Base-by-base conservation (phyloP, 1,284 basidiomycete species). In the Puccinia brachypodii region DNA sequence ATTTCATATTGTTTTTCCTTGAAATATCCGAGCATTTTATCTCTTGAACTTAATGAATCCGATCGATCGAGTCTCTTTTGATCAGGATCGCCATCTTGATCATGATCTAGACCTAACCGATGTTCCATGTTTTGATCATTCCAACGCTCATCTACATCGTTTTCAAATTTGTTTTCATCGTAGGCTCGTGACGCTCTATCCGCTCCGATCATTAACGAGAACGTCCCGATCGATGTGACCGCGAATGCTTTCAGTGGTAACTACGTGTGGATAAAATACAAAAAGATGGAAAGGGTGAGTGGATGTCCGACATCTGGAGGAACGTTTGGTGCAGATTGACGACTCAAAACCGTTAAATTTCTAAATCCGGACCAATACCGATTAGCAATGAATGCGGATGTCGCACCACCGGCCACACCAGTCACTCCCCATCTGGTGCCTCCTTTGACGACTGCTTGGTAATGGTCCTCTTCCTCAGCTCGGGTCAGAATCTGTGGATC, bases 351-450 rank as follows among this genome's bases (percentile, higher is more conserved):
- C 1, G 76, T 79, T 28, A 79, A 79, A 11, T 16, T 31, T 44
- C 76, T 53, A 66, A 79, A 79, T 16, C 50, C 66, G 40, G 64
- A 50, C 76, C 76, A 77, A 68, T 77, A 77, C n/a, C 76, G 76
- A 47, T 77, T 77, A 28, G 64, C 44, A 28, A 68, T 7, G 16
- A 40, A 38, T 22, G 60, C 62, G 11, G 38, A 60, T 28, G n/a
- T 62, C 38, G 36, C 22, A 9, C 76, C 62, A 40, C 31, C 64
- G 11, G 66, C 25, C 47, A 79, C 11, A 33, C 76, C 66, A 42
- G 44, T 60, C 11, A 60, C 31, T 38, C 76, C 76, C 76, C 76
- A 79, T 42, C 44, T 58, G n/a, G 76, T 60, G 3, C 76, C 76
- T 36, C 66, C 66, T 44, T 79, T 79, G 47, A 79, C 38, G n/a